Base-by-base conservation (phyloP, 805 yeast genomes). In the Starmerella potacharoeniae region DNA sequence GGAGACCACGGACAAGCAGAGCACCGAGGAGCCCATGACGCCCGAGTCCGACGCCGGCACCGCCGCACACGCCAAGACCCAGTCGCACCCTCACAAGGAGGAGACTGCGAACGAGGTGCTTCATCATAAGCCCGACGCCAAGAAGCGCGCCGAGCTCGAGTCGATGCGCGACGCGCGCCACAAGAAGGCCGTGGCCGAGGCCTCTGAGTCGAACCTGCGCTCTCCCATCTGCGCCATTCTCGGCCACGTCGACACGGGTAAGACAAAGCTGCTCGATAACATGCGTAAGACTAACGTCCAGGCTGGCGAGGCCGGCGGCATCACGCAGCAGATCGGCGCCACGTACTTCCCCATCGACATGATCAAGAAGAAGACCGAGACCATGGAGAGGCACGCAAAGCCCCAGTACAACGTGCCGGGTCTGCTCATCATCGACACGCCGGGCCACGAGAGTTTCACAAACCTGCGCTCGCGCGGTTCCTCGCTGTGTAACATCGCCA, bases 301-400 rank as follows among this genome's bases (percentile, higher is more conserved):
- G 76, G 99, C 97, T 71, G 99, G 98, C 68, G 99, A 93, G 76
- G 99, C 99, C 54, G 99, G 99, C 77, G 99, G 99, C 77, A 93
- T 93, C 71, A 93, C 99, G 61, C 99, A 93, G 79, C 99, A 93
- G 75, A 93, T 93, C 69, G 99, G 99, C 81, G 99, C 99, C 55
- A 93, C 99, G 28, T 93, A 93, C 71, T 93, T 93, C 87, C 98
- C 98, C 58, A 89, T 93, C 63, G 95, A 85, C 34, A 89, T 97
- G 44, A 87, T 93, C 66, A 83, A 83, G 71, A 82, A 82, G 67
- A 93, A 93, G 75, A 93, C 97, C 31, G 84, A 81, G 47, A 95
- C 85, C 51, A 91, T 93, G 97, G 80, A 86, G 55, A 76, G 81
- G 60, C 85, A 82, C 68, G 96, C 87, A 70, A 85, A 86, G 67